A percentile compares a stretch with the other conserved stretches of the same genome.
Evolutionary conservation across 371 early-diverging fungal species (phyloP).

Genomic region (Mortierella sp.): DNA sequence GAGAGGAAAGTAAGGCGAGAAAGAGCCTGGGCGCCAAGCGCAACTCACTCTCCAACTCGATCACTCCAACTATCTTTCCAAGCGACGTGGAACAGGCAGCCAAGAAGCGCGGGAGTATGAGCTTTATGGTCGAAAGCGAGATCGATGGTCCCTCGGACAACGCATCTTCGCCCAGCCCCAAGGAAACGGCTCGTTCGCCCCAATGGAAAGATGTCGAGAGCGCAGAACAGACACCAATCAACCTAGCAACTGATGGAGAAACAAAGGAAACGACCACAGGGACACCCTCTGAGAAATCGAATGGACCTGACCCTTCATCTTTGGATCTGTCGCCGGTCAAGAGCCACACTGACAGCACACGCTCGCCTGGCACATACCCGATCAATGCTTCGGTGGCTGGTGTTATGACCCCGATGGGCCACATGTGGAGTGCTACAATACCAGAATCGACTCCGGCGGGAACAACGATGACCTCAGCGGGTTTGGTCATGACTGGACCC

Average conservation of each 20-base stretch:
- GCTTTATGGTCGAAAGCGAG: conserved; percentile 52
- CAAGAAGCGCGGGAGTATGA: conserved; percentile 47
- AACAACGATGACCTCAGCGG: conserved; percentile 9
- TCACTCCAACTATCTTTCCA: conserved; percentile 29
- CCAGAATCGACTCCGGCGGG: conserved; percentile 16
- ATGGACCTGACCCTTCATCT: too few species aligned
- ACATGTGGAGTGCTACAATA: conserved; percentile 16
- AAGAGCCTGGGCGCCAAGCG: conserved; percentile 12
- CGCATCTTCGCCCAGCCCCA: too few species aligned
- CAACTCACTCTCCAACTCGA: conserved; percentile 23
- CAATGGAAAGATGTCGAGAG: conserved; percentile 2
- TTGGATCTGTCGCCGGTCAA: neutral
- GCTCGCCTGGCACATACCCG: conserved; percentile 12
- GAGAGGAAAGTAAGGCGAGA: neutral
- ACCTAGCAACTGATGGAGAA: too few species aligned
- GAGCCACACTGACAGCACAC: neutral
- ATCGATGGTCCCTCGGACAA: too few species aligned
- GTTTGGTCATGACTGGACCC: conserved; percentile 16
- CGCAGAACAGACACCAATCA: too few species aligned
- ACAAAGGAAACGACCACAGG: too few species aligned
- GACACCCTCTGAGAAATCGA: too few species aligned
- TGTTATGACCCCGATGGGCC: conserved; percentile 4
- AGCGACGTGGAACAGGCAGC: conserved; percentile 39
- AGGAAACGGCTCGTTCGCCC: neutral
- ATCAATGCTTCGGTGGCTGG: conserved; percentile 7